Conservation (phyloP, 139 green algal genomes). For the Chlamydomonas incerta region DNA sequence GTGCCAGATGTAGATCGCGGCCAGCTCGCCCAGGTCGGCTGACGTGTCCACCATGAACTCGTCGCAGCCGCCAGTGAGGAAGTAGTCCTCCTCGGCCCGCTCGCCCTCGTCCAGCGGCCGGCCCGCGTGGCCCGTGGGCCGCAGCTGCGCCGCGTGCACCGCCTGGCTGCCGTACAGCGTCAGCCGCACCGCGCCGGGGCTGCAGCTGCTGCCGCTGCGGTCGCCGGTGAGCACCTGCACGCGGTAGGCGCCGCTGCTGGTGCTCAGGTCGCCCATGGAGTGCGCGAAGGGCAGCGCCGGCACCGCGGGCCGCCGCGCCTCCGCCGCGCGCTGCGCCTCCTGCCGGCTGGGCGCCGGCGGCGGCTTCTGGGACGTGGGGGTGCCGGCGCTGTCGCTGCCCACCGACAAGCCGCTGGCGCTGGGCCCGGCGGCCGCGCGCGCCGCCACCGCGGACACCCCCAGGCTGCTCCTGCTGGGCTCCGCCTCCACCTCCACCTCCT, state of each 20-base stretch:
- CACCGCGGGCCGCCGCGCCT: background rate
- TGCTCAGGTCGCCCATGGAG: slow-evolving; percentile 23
- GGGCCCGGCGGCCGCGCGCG: too few relatives aligned
- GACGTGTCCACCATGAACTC: slow-evolving; percentile 41
- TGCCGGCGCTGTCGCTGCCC: too few relatives aligned
- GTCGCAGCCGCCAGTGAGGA: slow-evolving; percentile 6
- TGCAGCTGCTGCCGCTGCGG: slow-evolving; percentile 10
- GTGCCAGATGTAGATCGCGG: slow-evolving; percentile 44
- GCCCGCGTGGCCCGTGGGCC: background rate
- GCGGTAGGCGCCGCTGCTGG: slow-evolving; percentile 35
- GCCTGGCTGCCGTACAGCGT: slow-evolving; percentile 39
- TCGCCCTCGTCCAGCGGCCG: background rate
- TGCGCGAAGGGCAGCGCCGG: slow-evolving; percentile 9
- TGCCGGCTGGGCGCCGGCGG: too few relatives aligned
- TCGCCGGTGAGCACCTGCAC: slow-evolving; percentile 20
- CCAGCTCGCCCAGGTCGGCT: slow-evolving; percentile 48
- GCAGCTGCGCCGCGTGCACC: slow-evolving; percentile 19
- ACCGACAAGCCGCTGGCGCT: too few relatives aligned
- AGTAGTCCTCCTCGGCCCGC: background rate
- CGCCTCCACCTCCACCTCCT: background rate
- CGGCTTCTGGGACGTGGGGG: too few relatives aligned
- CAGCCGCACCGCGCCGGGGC: slow-evolving; percentile 1
- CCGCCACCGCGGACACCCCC: too few relatives aligned
- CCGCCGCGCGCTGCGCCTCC: too few relatives aligned
- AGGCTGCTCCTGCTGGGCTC: background rate